Evolutionary conservation across 1,284 basidiomycete species (phyloP).

Genomic region (Termitomyces sp.): DNA sequence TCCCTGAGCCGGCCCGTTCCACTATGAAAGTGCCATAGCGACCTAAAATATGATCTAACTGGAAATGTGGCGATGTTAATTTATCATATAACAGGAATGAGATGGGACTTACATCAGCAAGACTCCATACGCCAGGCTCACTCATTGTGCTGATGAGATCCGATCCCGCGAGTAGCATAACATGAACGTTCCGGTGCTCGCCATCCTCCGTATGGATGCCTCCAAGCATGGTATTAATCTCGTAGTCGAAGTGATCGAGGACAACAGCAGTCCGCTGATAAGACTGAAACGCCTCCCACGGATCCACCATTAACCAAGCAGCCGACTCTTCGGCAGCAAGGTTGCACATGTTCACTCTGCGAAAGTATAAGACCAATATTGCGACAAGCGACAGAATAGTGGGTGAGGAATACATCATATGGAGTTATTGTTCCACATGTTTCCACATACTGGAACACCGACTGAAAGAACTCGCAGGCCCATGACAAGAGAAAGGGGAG

Average conservation of each 20-base stretch:
- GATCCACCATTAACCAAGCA: conserved; percentile 88
- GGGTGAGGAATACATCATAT: conserved; percentile 13
- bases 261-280: conserved; percentile 96
- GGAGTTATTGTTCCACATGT: conserved; percentile 2
- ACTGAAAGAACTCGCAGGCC: background rate
- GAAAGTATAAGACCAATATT: conserved; percentile 12
- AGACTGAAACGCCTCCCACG: conserved; percentile 93
- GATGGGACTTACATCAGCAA: conserved; percentile 67
- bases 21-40: conserved; percentile 94
- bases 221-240: conserved; percentile 80
- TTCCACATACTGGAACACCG: conserved; percentile 15
- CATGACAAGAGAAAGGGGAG: conserved; percentile 6
- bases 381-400: conserved; percentile 3
- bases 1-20: conserved; percentile 91
- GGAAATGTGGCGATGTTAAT: conserved; percentile 3
- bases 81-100: conserved; percentile 9
- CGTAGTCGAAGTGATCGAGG: conserved; percentile 92
- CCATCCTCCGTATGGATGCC: conserved; percentile 66
- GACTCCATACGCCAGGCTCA: conserved; percentile 98
- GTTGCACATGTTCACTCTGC: conserved; percentile 83
- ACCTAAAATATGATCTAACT: conserved; percentile 95
- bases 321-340: conserved; percentile 80
- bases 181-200: conserved; percentile 57
- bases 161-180: conserved; percentile 96
- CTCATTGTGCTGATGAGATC: conserved; percentile 98